Evolutionary conservation across 31 red algal genomes (phyloP).

Genomic region (Porphyra umbilicalis): DNA sequence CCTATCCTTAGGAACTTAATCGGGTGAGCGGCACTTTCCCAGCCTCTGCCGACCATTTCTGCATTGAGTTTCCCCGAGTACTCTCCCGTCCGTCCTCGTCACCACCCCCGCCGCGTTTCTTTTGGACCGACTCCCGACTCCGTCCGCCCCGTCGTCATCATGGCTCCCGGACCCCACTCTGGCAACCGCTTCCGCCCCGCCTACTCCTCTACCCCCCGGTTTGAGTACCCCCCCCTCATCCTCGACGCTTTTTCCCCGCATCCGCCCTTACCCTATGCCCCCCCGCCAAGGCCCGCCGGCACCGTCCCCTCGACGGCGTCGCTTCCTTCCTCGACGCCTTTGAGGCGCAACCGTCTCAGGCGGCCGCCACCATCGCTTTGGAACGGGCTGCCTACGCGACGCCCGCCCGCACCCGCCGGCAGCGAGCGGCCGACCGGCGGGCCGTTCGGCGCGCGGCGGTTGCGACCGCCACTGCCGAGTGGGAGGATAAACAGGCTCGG

Average conservation of each 20-base stretch:
- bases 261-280: conserved; percentile 53
- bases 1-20: too few relatives aligned
- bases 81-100: too few relatives aligned
- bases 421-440: background rate
- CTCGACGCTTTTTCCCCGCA: conserved; percentile 57
- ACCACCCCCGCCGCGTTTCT: too few relatives aligned
- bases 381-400: background rate
- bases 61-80: too few relatives aligned
- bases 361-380: background rate
- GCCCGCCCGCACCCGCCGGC: background rate
- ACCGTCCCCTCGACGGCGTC: conserved; percentile 39
- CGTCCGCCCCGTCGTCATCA: too few relatives aligned
- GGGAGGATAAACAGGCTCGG: background rate
- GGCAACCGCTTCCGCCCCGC: conserved; percentile 71
- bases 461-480: background rate
- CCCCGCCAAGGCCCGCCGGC: conserved; percentile 41
- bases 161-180: conserved; percentile 32
- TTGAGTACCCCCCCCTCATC: conserved; percentile 55
- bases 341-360: background rate
- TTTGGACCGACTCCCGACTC: too few relatives aligned
- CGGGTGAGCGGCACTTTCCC: too few relatives aligned
- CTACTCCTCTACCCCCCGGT: conserved; percentile 57
- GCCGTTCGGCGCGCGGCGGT: background rate
- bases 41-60: too few relatives aligned
- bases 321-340: conserved; percentile 31